These are phyloP conservation scores for Oxyria digyna DNA, from an alignment of 148 eudicot genomes.

Conservation along the genomic window DNA sequence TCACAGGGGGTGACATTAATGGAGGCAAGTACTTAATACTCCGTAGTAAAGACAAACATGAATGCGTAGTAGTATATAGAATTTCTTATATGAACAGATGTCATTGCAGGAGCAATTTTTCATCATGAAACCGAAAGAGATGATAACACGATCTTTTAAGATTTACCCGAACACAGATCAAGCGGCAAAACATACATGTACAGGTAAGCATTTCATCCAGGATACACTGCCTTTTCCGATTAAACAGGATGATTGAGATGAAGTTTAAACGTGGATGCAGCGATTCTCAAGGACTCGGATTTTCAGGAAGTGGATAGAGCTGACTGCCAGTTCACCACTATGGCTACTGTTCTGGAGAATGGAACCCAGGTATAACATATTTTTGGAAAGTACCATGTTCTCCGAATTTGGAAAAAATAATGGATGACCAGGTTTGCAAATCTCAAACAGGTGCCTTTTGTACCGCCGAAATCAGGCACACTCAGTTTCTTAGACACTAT, in stretches of 20 bases:
- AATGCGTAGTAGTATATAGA: not conserved
- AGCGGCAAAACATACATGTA: slow-evolving; percentile 72
- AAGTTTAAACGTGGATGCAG: slow-evolving; percentile 25
- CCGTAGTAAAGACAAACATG: not conserved
- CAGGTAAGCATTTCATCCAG: slow-evolving; percentile 32
- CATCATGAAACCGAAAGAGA: slow-evolving; percentile 85
- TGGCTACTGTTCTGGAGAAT: slow-evolving; percentile 72
- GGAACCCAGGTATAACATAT: slow-evolving; percentile 67
- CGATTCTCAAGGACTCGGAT: slow-evolving; percentile 80
- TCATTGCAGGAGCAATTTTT: slow-evolving; percentile 74
- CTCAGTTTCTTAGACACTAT: slow-evolving; percentile 60
- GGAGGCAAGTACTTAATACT: slow-evolving; percentile 45
- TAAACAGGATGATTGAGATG: not conserved
- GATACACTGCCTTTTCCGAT: not conserved
- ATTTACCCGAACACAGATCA: slow-evolving; percentile 65
- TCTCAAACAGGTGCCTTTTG: slow-evolving; percentile 24
- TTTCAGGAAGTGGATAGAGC: slow-evolving; percentile 88
- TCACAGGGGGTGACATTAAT: slow-evolving; percentile 73
- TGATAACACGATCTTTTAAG: slow-evolving; percentile 48
- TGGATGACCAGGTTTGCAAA: not conserved
- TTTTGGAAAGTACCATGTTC: not conserved
- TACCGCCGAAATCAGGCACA: slow-evolving; percentile 47
- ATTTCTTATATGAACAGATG: not conserved
- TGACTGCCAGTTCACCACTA: slow-evolving; percentile 93
- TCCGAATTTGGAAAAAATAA: not conserved